Percentiles rank a stretch among this genome's conserved stretches.
Conservation (phyloP, 2,329 filamentous ascomycete species). For the Exophiala sp. region DNA sequence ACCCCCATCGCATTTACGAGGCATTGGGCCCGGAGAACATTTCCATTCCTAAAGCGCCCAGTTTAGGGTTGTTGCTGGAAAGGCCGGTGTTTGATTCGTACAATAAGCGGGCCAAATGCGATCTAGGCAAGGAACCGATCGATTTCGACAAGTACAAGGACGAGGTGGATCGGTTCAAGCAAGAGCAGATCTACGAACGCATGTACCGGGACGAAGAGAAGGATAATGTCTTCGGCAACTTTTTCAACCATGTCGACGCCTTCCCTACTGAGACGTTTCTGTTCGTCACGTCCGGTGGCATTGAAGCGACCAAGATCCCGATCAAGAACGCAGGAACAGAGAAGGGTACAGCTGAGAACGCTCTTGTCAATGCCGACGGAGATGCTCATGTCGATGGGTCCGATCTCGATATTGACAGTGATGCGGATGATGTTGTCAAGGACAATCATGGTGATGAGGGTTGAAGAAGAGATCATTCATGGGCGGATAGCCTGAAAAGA, state of each 20-base stretch:
- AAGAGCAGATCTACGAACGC: slow-evolving; percentile 81
- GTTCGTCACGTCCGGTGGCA: slow-evolving; percentile 65
- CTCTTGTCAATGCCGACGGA: slow-evolving; percentile 6
- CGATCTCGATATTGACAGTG: slow-evolving; percentile 26
- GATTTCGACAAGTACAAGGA: slow-evolving; percentile 72
- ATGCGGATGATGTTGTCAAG: slow-evolving; percentile 21
- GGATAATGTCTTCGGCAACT: slow-evolving; percentile 74
- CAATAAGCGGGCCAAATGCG: slow-evolving; percentile 64
- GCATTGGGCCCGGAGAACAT: slow-evolving; percentile 68
- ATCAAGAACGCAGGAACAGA: slow-evolving; percentile 10
- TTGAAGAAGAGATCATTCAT: slow-evolving; percentile 6
- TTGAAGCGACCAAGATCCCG: slow-evolving; percentile 51
- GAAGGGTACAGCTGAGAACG: slow-evolving; percentile 1
- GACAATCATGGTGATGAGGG: slow-evolving; percentile 28
- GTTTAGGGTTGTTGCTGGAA: slow-evolving; percentile 80
- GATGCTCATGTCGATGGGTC: slow-evolving; percentile 23
- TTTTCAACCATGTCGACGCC: slow-evolving; percentile 73
- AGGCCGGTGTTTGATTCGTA: slow-evolving; percentile 86
- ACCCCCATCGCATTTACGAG: slow-evolving; percentile 63
- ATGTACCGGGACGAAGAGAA: slow-evolving; percentile 88
- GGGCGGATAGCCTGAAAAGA: too few species aligned
- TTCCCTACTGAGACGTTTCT: slow-evolving; percentile 67
- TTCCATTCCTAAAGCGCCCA: slow-evolving; percentile 89
- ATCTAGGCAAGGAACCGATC: slow-evolving; percentile 61
- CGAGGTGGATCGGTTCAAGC: slow-evolving; percentile 82